Evolutionary conservation across 805 yeast genomes (phyloP), one percentile per base, ranked within the genome.

Genomic region (Candida berthetii): DNA sequence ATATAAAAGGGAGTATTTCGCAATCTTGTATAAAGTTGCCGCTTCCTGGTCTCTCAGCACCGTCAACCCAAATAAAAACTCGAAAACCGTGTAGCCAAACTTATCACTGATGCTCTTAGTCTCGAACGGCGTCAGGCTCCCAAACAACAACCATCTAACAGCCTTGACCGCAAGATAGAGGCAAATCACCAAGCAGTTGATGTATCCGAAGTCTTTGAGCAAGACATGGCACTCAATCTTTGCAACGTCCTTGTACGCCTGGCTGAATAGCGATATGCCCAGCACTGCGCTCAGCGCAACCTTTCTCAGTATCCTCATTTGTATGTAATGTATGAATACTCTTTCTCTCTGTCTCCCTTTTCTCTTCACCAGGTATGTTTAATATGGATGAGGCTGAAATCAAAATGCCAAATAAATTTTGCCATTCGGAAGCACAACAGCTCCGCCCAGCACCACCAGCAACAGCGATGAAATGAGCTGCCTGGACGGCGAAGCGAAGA

Each of bases 1-100:
- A 25, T 48, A 51, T 19, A 49, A 27, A 8, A 37, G 19, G 2
- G 45, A 49, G 29, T 48, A 48, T 24, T 49, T 44, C 7, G 28
- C 16, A 20, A 33, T 17, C 11, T 22, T 18, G 35, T 33, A 13
- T 33, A 33, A 33, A 33, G 32, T 29, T 14, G 22, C 24, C 11
- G 13, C 8, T 11, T 33, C 22, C 7, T 33, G 16, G 13, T 14
- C 7, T n/a, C 27, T 37, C 16, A 41, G 10, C 17, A 41, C 37
- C 7, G 28, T n/a, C 11, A 40, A 13, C 7, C 43, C 43, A 36
- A 31, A 32, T n/a, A 41, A 13, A 19, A 41, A 37, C 16, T 41
- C 43, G 22, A 37, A 41, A 19, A 37, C 16, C 5, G 43, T 41
- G 22, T 41, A 41, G 8, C 37, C 27, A n/a, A 41, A 37, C 8